phyloP scores from a whole-genome alignment of 768 basidiomycete genomes.

The Boletus reticuloceps region DNA sequence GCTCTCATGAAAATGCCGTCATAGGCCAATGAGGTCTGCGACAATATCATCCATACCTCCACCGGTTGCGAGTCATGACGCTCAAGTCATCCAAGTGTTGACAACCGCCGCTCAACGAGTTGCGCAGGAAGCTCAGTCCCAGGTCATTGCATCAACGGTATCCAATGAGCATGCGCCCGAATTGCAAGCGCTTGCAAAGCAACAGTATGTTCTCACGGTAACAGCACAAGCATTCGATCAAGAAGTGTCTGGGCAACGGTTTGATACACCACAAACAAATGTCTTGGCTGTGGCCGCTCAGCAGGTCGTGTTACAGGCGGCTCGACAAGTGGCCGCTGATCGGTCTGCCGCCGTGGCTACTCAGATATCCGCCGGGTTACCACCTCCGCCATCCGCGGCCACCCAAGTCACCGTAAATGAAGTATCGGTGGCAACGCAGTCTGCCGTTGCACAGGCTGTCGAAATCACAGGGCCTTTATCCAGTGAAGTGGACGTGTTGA shows the following conservation, averaged over 20 bases:
- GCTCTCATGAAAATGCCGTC: slow-evolving; percentile 4
- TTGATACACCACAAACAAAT: slow-evolving; percentile 47
- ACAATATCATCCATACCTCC: slow-evolving; percentile 29
- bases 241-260: slow-evolving; percentile 55
- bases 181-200: slow-evolving; percentile 70
- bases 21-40: slow-evolving; percentile 33
- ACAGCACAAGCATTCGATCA: slow-evolving; percentile 76
- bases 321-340: slow-evolving; percentile 54
- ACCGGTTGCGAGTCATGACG: slow-evolving; percentile 48
- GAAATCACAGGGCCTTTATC: slow-evolving; percentile 69
- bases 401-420: slow-evolving; percentile 53
- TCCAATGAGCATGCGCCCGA: slow-evolving; percentile 46
- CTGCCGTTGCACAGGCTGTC: slow-evolving; percentile 81
- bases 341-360: slow-evolving; percentile 42
- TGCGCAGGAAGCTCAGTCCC: slow-evolving; percentile 68
- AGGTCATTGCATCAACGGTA: slow-evolving; percentile 52
- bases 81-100: slow-evolving; percentile 74
- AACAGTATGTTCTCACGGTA: slow-evolving; percentile 72
- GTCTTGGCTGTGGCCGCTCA: slow-evolving; percentile 74
- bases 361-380: slow-evolving; percentile 41
- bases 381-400: slow-evolving; percentile 29
- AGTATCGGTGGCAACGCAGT: slow-evolving; percentile 61
- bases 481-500: slow-evolving; percentile 78
- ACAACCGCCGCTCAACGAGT: slow-evolving; percentile 77
- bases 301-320: slow-evolving; percentile 79